Evolutionary conservation across 192 early-diverging fungal genomes (phyloP), one percentile per base, ranked within the genome.

Genomic region (Globomyces pollinis-pini): DNA sequence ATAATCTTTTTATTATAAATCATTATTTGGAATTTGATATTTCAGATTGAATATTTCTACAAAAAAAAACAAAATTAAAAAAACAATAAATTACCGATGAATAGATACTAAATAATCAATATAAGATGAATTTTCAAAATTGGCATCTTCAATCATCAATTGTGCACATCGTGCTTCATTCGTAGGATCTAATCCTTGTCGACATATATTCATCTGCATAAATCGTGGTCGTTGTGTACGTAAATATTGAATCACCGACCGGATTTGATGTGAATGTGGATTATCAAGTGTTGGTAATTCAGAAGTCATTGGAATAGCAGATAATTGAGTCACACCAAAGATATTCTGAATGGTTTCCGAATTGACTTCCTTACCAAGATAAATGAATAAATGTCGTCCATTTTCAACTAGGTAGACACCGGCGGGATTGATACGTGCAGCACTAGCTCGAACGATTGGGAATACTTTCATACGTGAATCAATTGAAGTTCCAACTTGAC

Each of bases 341-440:
- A 92, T 71, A n/a, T 79, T 78, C 49, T 74, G 73, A 16, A 99
- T 54, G 42, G 85, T 78, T 26, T 82, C 71, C 2, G 71, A 30
- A 6, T 86, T 47, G 12, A 82, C 56, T 57, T 90, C 74, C 5
- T 84, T 75, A 3, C 96, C 96, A 16, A 99, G 60, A 91, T 92
- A 99, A n/a, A 96, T 66, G 50, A 78, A 81, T 69, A 93, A 61
- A 41, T 64, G 59, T 49, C 88, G 77, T 6, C 88, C 85, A 61
- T 91, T 92, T 68, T 94, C 91, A 73, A 60, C n/a, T n/a, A n/a
- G n/a, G 65, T 93, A 99, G 1, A 85, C 85, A 2, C 93, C 93
- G 6, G 67, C 63, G 0, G 80, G 71, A 39, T 90, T 80, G 21
- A 99, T 63, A 33, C 91, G 78, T 33, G 82, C 73, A 59, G 84